Base-by-base conservation (phyloP, 768 basidiomycete species). In the Glaciozyma antarctica region DNA sequence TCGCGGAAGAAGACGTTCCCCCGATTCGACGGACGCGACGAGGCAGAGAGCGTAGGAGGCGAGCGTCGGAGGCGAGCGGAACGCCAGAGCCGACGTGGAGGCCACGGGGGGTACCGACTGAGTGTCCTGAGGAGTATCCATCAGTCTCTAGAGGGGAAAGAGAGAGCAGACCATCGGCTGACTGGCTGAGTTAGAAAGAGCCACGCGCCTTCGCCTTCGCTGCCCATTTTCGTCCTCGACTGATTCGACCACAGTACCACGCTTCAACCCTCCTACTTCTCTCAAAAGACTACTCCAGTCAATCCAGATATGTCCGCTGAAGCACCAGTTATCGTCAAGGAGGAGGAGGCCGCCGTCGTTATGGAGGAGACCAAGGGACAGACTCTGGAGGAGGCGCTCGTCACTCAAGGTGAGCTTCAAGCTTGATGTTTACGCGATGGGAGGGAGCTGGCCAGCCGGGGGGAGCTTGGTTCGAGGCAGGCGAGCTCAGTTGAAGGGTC, bases 1-100 rank as follows among this genome's bases (percentile, higher is more conserved):
- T 76, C 77, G 16, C 86, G 77, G 26, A 79, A 78, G 73, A 86
- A 86, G 69, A 49, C 58, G 49, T 44, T 22, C 24, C 28, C 26
- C 16, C 28, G 26, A 5, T 28, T 26, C 28, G 53, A 24, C 9
- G 53, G 28, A 26, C 53, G 53, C 28, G 30, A 19, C 13, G 26
- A 30, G 7, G 28, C 53, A 2, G 28, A 28, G n/a, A 30, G 53
- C 53, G 8, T 5, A 19, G 13, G 53, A 26, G 53, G 34, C 16
- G n/a, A 24, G 53, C 28, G 21, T 19, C 28, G 26, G 53, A 10
- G 28, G 28, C 19, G 10, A 15, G 17, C 28, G 28, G 16, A 32
- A 30, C 16, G 30, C 53, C 15, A 52, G n/a, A 16, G 53, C 5
- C 26, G 53, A 54, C 5, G 53, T 54, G 4, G 53, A 54, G 16